Evolutionary conservation across 352 stramenopile genomes (phyloP).

Genomic region (Phytophthora sp.): DNA sequence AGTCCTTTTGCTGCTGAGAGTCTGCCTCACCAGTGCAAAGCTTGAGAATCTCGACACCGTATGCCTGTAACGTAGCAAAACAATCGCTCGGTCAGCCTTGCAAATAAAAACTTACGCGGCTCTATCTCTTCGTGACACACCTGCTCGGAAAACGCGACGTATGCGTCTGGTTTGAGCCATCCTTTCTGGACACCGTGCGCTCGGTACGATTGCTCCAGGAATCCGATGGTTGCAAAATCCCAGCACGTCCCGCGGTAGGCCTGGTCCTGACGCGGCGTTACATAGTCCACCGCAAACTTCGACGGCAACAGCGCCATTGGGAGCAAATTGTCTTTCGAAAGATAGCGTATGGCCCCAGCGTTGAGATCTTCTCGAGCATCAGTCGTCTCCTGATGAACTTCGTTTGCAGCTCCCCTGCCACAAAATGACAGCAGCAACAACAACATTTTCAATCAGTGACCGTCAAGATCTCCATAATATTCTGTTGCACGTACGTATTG

Average conservation of each 20-base stretch:
- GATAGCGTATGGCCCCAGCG: constrained; percentile 11
- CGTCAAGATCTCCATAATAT: background rate
- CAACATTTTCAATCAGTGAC: background rate
- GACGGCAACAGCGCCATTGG: constrained; percentile 76
- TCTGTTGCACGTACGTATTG: constrained; percentile 27
- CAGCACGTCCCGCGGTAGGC: constrained; percentile 80
- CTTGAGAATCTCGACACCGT: constrained; percentile 73
- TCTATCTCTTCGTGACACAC: constrained; percentile 19
- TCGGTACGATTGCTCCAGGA: constrained; percentile 82
- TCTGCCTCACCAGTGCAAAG: constrained; percentile 68
- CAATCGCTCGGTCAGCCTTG: background rate
- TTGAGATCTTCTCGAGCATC: constrained; percentile 15
- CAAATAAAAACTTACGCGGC: background rate
- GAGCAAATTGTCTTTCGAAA: constrained; percentile 47
- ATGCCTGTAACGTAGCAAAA: constrained; percentile 43
- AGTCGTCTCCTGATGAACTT: constrained; percentile 21
- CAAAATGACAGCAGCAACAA: background rate
- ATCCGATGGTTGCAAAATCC: constrained; percentile 83
- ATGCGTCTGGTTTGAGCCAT: constrained; percentile 75
- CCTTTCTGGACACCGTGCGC: constrained; percentile 65
- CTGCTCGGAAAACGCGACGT: constrained; percentile 83
- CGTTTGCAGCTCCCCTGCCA: constrained; percentile 25
- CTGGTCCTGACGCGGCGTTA: constrained; percentile 79
- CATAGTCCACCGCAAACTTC: constrained; percentile 82
- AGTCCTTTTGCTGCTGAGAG: constrained; percentile 73